These are phyloP conservation scores for Rhizopus delemar DNA, from an alignment of 371 early-diverging fungal species.

Conservation along the genomic window DNA sequence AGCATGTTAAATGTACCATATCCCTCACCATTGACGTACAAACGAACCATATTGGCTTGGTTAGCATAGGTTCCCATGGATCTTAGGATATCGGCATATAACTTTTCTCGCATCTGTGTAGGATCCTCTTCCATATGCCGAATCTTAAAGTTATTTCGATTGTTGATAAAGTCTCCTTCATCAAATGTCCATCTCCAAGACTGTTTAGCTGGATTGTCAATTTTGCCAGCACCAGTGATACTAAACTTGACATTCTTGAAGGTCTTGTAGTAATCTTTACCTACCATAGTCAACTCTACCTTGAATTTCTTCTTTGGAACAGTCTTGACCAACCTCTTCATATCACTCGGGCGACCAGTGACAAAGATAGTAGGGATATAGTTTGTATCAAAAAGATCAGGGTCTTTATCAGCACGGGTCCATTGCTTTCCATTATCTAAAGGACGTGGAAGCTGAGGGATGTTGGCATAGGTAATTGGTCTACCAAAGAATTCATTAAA, in stretches of 20 bases:
- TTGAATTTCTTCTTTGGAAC: conserved; percentile 26
- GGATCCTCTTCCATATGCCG: conserved; percentile 64
- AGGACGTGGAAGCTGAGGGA: conserved; percentile 52
- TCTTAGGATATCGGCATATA: conserved; percentile 54
- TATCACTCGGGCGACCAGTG: conserved; percentile 25
- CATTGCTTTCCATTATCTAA: conserved; percentile 42
- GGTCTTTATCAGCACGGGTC: conserved; percentile 41
- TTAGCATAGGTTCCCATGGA: conserved; percentile 58
- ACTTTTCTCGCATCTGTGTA: conserved; percentile 63
- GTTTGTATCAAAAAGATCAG: conserved; percentile 38
- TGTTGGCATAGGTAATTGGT: conserved; percentile 51
- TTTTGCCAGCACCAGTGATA: conserved; percentile 58
- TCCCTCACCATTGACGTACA: conserved; percentile 55
- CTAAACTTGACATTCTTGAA: conserved; percentile 48
- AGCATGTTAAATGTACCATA: conserved; percentile 59
- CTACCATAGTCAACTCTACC: conserved; percentile 47
- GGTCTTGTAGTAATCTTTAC: conserved; percentile 49
- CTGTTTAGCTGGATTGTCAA: conserved; percentile 59
- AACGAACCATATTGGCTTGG: conserved; percentile 54
- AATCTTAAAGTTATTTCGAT: conserved; percentile 55
- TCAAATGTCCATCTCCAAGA: conserved; percentile 51
- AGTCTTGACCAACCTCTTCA: conserved; percentile 38
- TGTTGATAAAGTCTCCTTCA: conserved; percentile 33
- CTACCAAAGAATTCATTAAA: conserved; percentile 54
- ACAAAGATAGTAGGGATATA: conserved; percentile 41